phyloP scores from a whole-genome alignment of 75 land plant genomes.

The Selaginella moellendorffii region DNA sequence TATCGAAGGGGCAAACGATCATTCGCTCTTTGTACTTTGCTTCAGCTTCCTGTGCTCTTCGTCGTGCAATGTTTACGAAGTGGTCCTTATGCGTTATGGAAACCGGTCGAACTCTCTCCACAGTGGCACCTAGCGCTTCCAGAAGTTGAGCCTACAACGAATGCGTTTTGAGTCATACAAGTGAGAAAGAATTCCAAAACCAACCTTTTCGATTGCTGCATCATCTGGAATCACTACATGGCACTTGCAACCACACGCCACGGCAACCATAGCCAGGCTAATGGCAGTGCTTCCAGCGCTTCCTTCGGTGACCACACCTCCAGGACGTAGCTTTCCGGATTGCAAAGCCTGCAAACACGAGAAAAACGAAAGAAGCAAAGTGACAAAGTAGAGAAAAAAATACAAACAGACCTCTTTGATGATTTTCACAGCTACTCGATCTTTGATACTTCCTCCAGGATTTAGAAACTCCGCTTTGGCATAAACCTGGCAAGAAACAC shows the following conservation, averaged over 20 bases:
- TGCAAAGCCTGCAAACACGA: conserved; percentile 67
- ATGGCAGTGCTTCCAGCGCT: conserved; percentile 99
- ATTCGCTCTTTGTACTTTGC: conserved; percentile 10
- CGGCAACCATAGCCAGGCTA: conserved; percentile 87
- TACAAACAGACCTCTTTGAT: neutral
- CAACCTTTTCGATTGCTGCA: conserved; percentile 96
- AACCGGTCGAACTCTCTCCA: conserved; percentile 95
- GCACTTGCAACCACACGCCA: conserved; percentile 91
- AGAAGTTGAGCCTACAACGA: conserved; percentile 69
- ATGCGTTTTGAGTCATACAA: neutral
- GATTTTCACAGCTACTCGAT: neutral
- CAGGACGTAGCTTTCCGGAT: conserved; percentile 53
- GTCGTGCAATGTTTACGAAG: conserved; percentile 88
- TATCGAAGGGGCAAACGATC: conserved; percentile 14
- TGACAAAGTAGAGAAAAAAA: neutral
- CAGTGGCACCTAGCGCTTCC: conserved; percentile 89
- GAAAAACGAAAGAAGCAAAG: no score
- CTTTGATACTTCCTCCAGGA: neutral
- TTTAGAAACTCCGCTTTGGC: neutral
- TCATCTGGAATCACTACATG: conserved; percentile 99
- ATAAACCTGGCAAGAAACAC: neutral
- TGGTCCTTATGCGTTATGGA: conserved; percentile 93
- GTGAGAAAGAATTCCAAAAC: neutral
- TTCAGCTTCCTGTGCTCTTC: conserved; percentile 65
- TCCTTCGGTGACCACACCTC: conserved; percentile 89